These are phyloP conservation scores for Daldinia concentrica DNA, from an alignment of 495 filamentous ascomycete genomes.

Conservation along the genomic window DNA sequence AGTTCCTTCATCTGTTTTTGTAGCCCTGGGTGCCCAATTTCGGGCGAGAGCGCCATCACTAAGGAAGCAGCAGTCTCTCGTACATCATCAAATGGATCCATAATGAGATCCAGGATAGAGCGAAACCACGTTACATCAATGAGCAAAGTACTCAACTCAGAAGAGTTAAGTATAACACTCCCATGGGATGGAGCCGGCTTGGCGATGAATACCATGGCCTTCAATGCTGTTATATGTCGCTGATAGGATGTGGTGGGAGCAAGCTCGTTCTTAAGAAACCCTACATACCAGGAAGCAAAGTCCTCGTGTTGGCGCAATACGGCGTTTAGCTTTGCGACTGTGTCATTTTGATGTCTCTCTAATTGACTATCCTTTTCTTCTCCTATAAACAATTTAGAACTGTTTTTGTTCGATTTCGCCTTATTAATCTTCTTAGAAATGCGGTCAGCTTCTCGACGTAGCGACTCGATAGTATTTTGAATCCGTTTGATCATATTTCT, in stretches of 20 bases:
- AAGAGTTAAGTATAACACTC: constrained; percentile 17
- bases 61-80: constrained; percentile 69
- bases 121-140: constrained; percentile 64
- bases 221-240: constrained; percentile 82
- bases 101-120: constrained; percentile 77
- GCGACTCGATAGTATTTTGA: constrained; percentile 54
- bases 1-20: constrained; percentile 22
- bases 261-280: constrained; percentile 76
- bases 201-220: constrained; percentile 68
- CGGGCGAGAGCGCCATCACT: constrained; percentile 56
- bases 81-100: constrained; percentile 95
- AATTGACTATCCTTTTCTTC: constrained; percentile 18
- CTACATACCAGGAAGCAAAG: constrained; percentile 75
- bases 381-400: not conserved
- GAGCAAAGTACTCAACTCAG: constrained; percentile 31
- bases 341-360: constrained; percentile 22
- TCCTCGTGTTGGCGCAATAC: constrained; percentile 56
- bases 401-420: not conserved
- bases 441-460: constrained; percentile 33
- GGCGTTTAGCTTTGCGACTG: not conserved
- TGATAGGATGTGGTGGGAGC: constrained; percentile 83
- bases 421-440: constrained; percentile 33
- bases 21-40: constrained; percentile 35
- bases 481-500: constrained; percentile 75
- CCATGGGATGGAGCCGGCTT: constrained; percentile 46